Evolutionary conservation across 768 basidiomycete genomes (phyloP), one percentile per base, ranked within the genome.

Genomic region (Mrakia blollopis): DNA sequence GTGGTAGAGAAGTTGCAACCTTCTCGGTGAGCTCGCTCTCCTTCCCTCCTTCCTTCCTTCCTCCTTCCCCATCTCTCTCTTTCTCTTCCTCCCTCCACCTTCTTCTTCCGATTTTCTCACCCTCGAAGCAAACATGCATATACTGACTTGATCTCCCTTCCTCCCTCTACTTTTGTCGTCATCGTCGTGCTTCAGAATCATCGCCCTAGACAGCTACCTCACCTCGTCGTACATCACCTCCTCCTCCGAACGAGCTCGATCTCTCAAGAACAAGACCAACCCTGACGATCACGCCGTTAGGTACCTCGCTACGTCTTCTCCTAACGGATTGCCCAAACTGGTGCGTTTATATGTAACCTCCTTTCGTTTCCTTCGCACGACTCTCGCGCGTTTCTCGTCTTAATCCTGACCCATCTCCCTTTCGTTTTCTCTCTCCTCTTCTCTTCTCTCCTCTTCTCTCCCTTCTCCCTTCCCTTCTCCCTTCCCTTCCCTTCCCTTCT

Each of bases 201-300:
- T 72, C 54, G 72, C 60, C 28, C 35, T 72, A 1, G 72, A 72
- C 21, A 39, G 30, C n/a, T 72, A 72, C 50, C 60, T 72, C 32
- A 47, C 72, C 10, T 72, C 72, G 6, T 50, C 44, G 39, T 72
- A 72, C 39, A 72, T 61, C 28, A 35, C 72, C 9, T 61, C 72
- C 35, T 28, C 60, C 30, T 57, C 30, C 54, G 72, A 54, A 11
- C n/a, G 23, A 16, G 35, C 72, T 37, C 30, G 39, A 30, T 23
- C 72, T 11, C 18, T 7, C 35, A 54, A 25, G 25, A 1, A 28
- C 35, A 61, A 61, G 39, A 18, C 54, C 28, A 54, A 54, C 54
- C 32, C 72, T 2, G 72, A 72, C 60, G 72, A 72, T 35, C 72
- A 72, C n/a, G 44, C 72, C 21, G 60, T 72, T n/a, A 32, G 72